phyloP scores from a whole-genome alignment of 2,329 filamentous ascomycete genomes.

The Apiospora phragmitis region DNA sequence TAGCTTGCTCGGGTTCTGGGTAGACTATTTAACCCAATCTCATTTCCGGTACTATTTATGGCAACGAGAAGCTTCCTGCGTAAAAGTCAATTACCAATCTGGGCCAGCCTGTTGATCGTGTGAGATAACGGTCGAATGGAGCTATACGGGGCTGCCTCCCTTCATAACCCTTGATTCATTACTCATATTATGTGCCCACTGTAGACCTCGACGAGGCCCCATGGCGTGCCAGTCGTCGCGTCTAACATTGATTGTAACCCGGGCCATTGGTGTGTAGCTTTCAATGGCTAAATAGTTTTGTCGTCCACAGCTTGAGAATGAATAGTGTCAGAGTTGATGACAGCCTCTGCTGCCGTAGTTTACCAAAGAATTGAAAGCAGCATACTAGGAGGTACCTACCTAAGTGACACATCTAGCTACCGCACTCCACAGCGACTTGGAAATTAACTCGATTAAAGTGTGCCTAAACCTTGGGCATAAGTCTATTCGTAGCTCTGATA shows the following conservation, averaged over 20 bases:
- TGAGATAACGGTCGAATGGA: background rate
- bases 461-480: background rate
- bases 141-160: background rate
- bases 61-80: background rate
- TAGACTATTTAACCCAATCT: background rate
- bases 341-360: background rate
- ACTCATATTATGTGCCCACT: background rate
- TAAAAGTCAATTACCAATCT: background rate
- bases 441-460: background rate
- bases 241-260: background rate
- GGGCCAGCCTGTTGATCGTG: background rate
- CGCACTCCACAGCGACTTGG: background rate
- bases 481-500: background rate
- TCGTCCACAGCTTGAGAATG: background rate
- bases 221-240: background rate
- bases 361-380: too few relatives aligned
- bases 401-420: background rate
- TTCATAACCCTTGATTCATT: background rate
- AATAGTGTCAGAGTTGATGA: background rate
- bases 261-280: background rate
- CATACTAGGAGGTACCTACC: too few relatives aligned
- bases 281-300: too few relatives aligned
- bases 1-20: background rate
- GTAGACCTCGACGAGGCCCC: background rate
- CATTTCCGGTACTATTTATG: conserved; percentile 6